These are phyloP conservation scores for Raddia guianensis DNA, from an alignment of 176 grass and related monocot genomes.

Conservation along the genomic window DNA sequence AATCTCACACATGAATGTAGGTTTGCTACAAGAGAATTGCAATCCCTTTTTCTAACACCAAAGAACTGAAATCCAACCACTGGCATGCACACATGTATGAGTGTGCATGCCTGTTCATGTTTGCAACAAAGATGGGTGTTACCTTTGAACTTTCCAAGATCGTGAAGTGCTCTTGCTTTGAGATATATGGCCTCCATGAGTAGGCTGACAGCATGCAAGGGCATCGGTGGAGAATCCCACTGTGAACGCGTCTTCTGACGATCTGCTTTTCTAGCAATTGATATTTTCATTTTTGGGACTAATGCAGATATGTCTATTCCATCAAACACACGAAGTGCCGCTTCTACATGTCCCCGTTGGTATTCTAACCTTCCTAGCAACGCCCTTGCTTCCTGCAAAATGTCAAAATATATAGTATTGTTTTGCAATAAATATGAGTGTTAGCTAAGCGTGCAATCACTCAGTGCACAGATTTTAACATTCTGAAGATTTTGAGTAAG, in stretches of 20 bases:
- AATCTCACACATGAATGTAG: constrained; percentile 22
- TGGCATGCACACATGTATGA: not conserved
- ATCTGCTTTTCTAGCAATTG: constrained; percentile 74
- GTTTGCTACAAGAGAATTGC: constrained; percentile 22
- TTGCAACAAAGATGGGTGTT: constrained; percentile 13
- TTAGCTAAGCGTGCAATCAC: constrained; percentile 27
- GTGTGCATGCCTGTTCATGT: constrained; percentile 11
- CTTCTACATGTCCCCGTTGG: constrained; percentile 86
- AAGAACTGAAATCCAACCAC: constrained; percentile 14
- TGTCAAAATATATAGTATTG: constrained; percentile 31
- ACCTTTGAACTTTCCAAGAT: constrained; percentile 97
- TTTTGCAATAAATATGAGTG: not conserved
- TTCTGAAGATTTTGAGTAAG: constrained; percentile 28
- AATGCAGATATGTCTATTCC: constrained; percentile 79
- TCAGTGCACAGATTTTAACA: constrained; percentile 21
- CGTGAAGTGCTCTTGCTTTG: constrained; percentile 85
- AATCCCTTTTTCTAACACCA: constrained; percentile 16
- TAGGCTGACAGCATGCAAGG: constrained; percentile 80
- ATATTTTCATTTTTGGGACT: constrained; percentile 80
- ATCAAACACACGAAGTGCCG: constrained; percentile 82
- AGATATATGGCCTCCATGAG: constrained; percentile 88
- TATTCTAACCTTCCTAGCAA: constrained; percentile 96
- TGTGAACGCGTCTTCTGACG: constrained; percentile 52
- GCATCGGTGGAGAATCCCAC: constrained; percentile 72
- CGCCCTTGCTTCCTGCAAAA: constrained; percentile 91